These are phyloP conservation scores for Mycena kentingensis DNA, from an alignment of 768 basidiomycete species.

Conservation along the genomic window DNA sequence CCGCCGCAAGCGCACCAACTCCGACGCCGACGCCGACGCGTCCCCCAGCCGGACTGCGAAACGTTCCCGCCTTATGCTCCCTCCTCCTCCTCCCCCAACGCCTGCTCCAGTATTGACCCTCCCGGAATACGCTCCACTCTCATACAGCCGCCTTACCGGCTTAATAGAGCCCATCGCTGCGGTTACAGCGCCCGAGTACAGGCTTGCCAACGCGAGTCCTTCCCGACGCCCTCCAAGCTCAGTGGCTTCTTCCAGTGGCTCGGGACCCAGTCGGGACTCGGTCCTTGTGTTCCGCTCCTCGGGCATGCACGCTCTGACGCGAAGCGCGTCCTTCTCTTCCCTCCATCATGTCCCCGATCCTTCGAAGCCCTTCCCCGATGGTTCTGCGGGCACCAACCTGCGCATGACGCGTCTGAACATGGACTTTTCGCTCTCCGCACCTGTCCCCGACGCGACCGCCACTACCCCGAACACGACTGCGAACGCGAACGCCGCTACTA, in stretches of 20 bases:
- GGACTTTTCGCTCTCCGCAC: conserved; percentile 36
- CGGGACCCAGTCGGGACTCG: neutral
- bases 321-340: conserved; percentile 30
- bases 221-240: neutral
- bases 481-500: conserved; percentile 1
- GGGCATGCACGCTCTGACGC: conserved; percentile 22
- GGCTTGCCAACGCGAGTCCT: neutral
- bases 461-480: conserved; percentile 10
- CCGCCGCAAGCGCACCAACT: neutral
- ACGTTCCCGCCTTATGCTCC: neutral
- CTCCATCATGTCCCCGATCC: conserved; percentile 12
- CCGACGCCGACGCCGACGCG: neutral
- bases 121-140: neutral
- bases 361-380: conserved; percentile 28
- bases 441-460: conserved; percentile 13
- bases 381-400: conserved; percentile 37
- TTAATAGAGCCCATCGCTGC: neutral
- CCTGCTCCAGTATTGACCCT: neutral
- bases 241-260: neutral
- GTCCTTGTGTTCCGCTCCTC: neutral
- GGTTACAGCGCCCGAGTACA: neutral
- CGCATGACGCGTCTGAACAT: conserved; percentile 36
- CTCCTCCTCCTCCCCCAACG: too few relatives aligned
- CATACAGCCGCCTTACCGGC: too few relatives aligned
- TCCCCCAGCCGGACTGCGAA: neutral